Percentiles rank a stretch among this genome's conserved stretches.
Conservation (phyloP, 2,329 filamentous ascomycete genomes). For the Xylariaceae sp. region DNA sequence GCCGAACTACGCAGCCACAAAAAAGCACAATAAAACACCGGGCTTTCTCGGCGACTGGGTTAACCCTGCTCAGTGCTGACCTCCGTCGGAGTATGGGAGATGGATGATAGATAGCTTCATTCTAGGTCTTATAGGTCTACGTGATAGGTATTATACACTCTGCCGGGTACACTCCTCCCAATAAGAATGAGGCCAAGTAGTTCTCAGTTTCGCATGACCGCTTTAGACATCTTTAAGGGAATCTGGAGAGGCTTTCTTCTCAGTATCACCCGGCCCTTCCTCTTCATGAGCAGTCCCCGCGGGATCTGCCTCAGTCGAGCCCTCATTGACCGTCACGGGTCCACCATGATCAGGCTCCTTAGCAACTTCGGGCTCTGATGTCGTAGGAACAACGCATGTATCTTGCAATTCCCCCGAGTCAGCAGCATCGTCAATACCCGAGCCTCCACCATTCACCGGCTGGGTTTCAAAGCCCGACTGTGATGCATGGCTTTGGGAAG, state of each 20-base stretch:
- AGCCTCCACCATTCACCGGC: not conserved
- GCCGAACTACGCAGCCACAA: too few relatives aligned
- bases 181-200: not conserved
- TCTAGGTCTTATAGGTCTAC: constrained; percentile 18
- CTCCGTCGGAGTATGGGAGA: not conserved
- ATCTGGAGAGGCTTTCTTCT: constrained; percentile 2
- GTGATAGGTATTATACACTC: constrained; percentile 6
- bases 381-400: constrained; percentile 3
- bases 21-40: too few relatives aligned
- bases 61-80: too few relatives aligned
- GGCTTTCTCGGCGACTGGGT: not conserved
- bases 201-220: not conserved
- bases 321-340: not conserved
- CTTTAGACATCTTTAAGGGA: not conserved
- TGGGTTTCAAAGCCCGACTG: constrained; percentile 1
- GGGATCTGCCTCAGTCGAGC: not conserved
- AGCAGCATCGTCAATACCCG: constrained; percentile 15
- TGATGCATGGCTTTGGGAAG: constrained; percentile 17
- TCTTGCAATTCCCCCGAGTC: constrained; percentile 14
- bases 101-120: constrained; percentile 9
- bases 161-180: not conserved
- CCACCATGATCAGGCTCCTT: not conserved
- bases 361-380: not conserved
- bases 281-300: constrained; percentile 11
- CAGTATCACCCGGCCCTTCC: constrained; percentile 1